Evolutionary conservation across 306 rosid genomes (phyloP), one percentile per base, ranked within the genome.

Genomic region (Trifolium fragiferum): DNA sequence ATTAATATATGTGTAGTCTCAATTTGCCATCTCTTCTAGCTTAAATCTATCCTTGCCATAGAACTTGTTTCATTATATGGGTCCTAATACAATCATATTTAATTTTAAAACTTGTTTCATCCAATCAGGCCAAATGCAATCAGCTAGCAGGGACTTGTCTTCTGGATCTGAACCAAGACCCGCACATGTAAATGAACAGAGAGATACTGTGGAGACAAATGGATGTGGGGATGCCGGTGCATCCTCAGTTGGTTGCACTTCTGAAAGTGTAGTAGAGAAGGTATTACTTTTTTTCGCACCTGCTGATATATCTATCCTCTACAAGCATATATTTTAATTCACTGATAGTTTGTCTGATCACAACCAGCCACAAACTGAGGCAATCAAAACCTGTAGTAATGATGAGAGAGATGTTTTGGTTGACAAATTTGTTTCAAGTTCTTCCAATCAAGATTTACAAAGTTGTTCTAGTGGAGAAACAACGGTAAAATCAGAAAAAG

Each of bases 51-150:
- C 82, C 92, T 50, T 89, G 79, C 23, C 40, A 84, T 78, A 78
- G 86, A 75, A 80, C 59, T 54, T 54, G 50, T 57, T 67, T 54
- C 15, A 43, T 43, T 61, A n/a, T 50, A 16, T 40, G 9, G n/a
- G 41, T 64, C 32, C 61, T 19, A 25, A 53, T 70, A n/a, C 27
- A 38, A 38, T 75, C 41, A 21, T 35, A 46, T 50, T 66, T 64
- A 55, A 73, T 70, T 73, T 72, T 61, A 37, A 46, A n/a, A 13
- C 78, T 75, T 25, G 68, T 77, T 70, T 79, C 73, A 46, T 82
- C 65, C 76, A 53, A 63, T 65, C 82, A 93, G 98, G 90, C 72
- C 88, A 75, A 64, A 81, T 59, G 27, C 89, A 73, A 73, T 68
- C 87, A 70, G 62, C 59, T 60, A 78, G 66, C 66, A 89, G 58